These are phyloP conservation scores for Pythium guiyangense DNA, from an alignment of 352 stramenopile species.

Conservation along the genomic window DNA sequence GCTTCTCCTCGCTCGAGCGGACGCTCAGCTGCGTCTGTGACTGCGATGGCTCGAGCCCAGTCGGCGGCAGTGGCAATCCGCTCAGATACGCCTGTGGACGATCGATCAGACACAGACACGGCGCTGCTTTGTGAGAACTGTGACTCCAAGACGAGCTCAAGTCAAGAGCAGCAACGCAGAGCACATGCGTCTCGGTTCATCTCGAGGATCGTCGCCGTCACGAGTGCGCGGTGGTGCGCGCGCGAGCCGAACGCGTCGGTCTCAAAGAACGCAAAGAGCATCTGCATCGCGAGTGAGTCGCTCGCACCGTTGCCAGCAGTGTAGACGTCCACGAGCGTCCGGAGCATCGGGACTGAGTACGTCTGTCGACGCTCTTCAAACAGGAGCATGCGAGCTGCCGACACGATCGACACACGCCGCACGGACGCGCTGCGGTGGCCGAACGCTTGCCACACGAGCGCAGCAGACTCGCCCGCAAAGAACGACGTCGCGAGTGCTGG, in stretches of 20 bases:
- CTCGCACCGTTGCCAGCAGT: not conserved
- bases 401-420: constrained; percentile 1
- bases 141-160: too few relatives aligned
- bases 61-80: constrained; percentile 1
- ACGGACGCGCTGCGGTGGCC: not conserved
- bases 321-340: constrained; percentile 1
- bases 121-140: not conserved
- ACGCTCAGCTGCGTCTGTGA: not conserved
- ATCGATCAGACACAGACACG: not conserved
- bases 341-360: not conserved
- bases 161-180: not conserved
- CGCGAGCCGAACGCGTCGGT: not conserved
- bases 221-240: not conserved
- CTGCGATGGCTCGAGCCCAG: not conserved
- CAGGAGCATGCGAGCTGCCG: constrained; percentile 1
- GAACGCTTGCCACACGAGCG: not conserved
- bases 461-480: not conserved
- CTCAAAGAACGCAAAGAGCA: constrained; percentile 5
- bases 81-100: constrained; percentile 5
- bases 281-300: constrained; percentile 1
- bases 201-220: not conserved
- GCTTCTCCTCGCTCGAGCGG: not conserved
- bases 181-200: not conserved
- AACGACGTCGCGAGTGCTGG: constrained; percentile 2
- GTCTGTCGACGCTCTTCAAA: constrained; percentile 5